Evolutionary conservation across 2,329 filamentous ascomycete genomes (phyloP), one percentile per base, ranked within the genome.

Genomic region (Colletotrichum graminicola): DNA sequence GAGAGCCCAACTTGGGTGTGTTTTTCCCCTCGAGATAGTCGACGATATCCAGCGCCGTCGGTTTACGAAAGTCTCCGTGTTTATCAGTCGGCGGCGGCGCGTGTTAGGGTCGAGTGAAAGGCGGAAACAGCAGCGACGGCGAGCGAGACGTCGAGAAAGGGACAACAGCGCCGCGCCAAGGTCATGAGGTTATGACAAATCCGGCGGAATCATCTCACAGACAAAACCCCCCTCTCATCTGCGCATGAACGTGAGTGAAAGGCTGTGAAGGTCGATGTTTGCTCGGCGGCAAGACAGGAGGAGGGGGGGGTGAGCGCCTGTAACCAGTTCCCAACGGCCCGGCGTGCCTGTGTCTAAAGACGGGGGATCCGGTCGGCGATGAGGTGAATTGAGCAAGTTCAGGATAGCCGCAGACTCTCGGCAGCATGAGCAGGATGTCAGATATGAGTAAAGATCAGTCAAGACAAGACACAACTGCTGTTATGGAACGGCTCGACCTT

Each of bases 331-430:
- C 63, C 26, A 36, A 43, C 1, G 29, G 12, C 41, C 23, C 61
- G 67, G 26, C 36, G 39, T 41, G 8, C 18, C 54, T n/a, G 18
- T 18, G 60, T 65, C 57, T 61, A 61, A 66, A 11, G 45, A 47
- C 21, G 32, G 32, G 2, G 18, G 43, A 21, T 26, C 14, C 39
- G 47, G 47, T 26, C 23, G 41, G 39, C 41, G 49, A 34, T 68
- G 73, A 67, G 73, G 60, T 34, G 71, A 36, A 74, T 74, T 74
- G 73, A 74, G 73, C 73, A 74, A 73, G 67, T 74, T 74, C 66
- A 67, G 60, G 63, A 43, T 41, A 66, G 36, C 26, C 36, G 8
- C 45, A n/a, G 45, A 47, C 45, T 18, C 67, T 73, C n/a, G 67
- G 66, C 70, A 32, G 49, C 61, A 23, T 54, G 18, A 47, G 56